These are phyloP conservation scores for Podospora didyma DNA, from an alignment of 495 filamentous ascomycete species.

Conservation along the genomic window DNA sequence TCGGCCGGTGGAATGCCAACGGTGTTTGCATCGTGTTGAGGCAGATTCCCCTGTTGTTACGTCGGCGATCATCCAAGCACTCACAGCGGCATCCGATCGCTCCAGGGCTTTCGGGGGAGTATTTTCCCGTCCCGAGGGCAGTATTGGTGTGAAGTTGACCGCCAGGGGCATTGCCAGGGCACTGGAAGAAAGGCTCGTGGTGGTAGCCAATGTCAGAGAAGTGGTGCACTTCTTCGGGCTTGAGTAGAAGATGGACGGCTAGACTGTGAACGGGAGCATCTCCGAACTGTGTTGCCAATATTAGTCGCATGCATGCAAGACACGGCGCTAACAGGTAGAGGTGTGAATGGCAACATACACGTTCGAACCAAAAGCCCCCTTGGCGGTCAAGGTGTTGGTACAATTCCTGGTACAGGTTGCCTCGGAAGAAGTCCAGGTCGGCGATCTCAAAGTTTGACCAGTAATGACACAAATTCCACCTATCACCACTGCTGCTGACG, in stretches of 20 bases:
- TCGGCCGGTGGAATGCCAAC: background rate
- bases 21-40: conserved; percentile 5
- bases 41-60: conserved; percentile 6
- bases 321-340: too few relatives aligned
- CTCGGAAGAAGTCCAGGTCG: conserved; percentile 47
- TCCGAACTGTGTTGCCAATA: conserved; percentile 41
- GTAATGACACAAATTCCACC: conserved; percentile 52
- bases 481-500: conserved; percentile 28
- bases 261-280: conserved; percentile 51
- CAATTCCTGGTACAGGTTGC: conserved; percentile 40
- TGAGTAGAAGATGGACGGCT: conserved; percentile 44
- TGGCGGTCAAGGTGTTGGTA: conserved; percentile 40
- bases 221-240: conserved; percentile 46
- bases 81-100: conserved; percentile 6
- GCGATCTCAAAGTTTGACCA: conserved; percentile 55
- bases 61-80: conserved; percentile 1
- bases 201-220: conserved; percentile 50
- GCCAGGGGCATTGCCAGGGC: conserved; percentile 38
- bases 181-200: conserved; percentile 45
- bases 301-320: background rate
- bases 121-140: background rate
- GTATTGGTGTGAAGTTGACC: conserved; percentile 25
- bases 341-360: conserved; percentile 22
- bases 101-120: conserved; percentile 1
- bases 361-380: conserved; percentile 51